These are phyloP conservation scores for Tolypocladium sp. DNA, from an alignment of 2,329 filamentous ascomycete genomes.

Conservation along the genomic window DNA sequence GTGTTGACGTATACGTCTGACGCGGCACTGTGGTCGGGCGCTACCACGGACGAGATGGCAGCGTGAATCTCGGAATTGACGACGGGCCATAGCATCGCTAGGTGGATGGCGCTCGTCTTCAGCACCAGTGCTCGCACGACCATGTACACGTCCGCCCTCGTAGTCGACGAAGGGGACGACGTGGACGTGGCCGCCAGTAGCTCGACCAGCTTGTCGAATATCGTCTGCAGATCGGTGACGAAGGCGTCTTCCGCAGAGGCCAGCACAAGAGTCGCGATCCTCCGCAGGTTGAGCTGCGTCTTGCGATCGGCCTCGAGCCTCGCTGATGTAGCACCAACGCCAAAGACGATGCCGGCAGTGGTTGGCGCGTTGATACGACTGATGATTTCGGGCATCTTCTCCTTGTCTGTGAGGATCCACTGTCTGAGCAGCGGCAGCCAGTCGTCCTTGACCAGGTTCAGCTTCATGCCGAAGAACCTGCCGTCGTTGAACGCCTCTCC, in stretches of 20 bases:
- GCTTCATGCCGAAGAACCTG: constrained; percentile 68
- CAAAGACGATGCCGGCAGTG: constrained; percentile 93
- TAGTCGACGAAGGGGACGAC: constrained; percentile 85
- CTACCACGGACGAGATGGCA: constrained; percentile 65
- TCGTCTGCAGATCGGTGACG: constrained; percentile 60
- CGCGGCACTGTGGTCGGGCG: constrained; percentile 51
- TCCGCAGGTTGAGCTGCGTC: constrained; percentile 80
- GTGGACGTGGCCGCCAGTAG: constrained; percentile 74
- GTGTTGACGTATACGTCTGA: constrained; percentile 68
- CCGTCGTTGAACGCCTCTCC: constrained; percentile 85
- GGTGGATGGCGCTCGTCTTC: constrained; percentile 67
- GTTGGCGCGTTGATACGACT: constrained; percentile 73
- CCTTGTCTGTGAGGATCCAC: constrained; percentile 80
- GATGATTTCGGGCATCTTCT: constrained; percentile 74
- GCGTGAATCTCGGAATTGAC: constrained; percentile 79
- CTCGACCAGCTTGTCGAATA: constrained; percentile 81
- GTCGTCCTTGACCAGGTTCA: constrained; percentile 55
- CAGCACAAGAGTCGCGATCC: constrained; percentile 71
- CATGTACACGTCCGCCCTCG: constrained; percentile 83
- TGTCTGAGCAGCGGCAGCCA: constrained; percentile 82
- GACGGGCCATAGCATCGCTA: constrained; percentile 82
- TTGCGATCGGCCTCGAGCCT: constrained; percentile 90
- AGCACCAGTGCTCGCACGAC: constrained; percentile 74
- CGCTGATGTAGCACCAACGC: constrained; percentile 91
- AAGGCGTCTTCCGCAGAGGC: constrained; percentile 72